Conservation (phyloP, 2,329 filamentous ascomycete genomes). For the Sclerotinia nivalis region DNA sequence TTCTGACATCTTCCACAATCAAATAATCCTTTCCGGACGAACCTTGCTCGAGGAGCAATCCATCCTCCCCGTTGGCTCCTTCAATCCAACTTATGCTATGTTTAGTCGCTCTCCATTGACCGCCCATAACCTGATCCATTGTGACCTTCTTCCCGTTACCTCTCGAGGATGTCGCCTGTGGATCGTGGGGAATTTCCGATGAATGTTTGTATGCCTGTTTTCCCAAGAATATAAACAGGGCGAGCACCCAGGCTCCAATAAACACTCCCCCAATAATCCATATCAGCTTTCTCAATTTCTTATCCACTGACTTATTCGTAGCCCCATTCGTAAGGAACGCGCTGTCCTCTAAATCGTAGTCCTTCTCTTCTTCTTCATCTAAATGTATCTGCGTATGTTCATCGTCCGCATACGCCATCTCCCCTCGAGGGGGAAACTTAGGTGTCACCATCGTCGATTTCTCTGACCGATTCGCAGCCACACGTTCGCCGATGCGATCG, state of each 20-base stretch:
- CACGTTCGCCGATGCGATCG: constrained; percentile 66
- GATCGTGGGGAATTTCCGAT: constrained; percentile 66
- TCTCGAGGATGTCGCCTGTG: constrained; percentile 59
- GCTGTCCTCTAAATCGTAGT: constrained; percentile 51
- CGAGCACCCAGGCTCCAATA: constrained; percentile 66
- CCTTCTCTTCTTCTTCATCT: constrained; percentile 41
- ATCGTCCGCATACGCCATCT: constrained; percentile 37
- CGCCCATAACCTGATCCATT: constrained; percentile 67
- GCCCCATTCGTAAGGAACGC: constrained; percentile 42
- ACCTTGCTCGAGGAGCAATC: constrained; percentile 75
- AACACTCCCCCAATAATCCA: constrained; percentile 63
- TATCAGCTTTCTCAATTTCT: constrained; percentile 56
- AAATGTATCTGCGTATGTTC: constrained; percentile 29
- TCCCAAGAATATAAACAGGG: constrained; percentile 65
- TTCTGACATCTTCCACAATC: constrained; percentile 81
- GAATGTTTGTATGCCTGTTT: constrained; percentile 66
- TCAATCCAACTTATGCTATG: constrained; percentile 76
- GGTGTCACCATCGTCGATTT: constrained; percentile 37
- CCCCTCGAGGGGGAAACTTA: constrained; percentile 35
- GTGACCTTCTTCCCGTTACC: constrained; percentile 72
- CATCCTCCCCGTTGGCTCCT: constrained; percentile 76
- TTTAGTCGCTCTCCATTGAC: constrained; percentile 62
- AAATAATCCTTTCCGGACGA: constrained; percentile 67
- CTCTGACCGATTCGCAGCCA: constrained; percentile 28
- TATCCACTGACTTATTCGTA: constrained; percentile 58